These are phyloP conservation scores for Lolium multiflorum DNA, from an alignment of 176 grass and related monocot genomes.

Conservation along the genomic window DNA sequence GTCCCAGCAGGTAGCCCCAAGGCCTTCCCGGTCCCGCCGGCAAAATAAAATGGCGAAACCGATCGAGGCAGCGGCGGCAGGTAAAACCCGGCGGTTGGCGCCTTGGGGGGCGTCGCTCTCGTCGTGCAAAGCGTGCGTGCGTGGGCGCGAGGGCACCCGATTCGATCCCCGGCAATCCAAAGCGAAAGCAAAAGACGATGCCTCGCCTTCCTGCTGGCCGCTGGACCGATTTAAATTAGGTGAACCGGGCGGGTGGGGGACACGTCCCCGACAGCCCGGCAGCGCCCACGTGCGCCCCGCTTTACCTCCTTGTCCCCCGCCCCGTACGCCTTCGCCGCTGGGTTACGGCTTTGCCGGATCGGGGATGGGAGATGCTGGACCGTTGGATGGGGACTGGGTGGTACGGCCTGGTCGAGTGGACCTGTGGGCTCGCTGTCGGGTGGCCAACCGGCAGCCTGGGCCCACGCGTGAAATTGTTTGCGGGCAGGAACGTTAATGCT, in stretches of 20 bases:
- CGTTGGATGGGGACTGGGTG: slow-evolving; percentile 7
- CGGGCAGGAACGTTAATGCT: slow-evolving; percentile 26
- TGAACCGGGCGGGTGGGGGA: not conserved
- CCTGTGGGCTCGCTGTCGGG: not conserved
- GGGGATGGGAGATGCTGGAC: not conserved
- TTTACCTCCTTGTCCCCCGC: slow-evolving; percentile 24
- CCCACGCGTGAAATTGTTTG: slow-evolving; percentile 6
- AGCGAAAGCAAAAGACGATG: slow-evolving; percentile 9
- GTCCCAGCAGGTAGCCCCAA: no score
- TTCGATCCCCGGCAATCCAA: slow-evolving; percentile 13
- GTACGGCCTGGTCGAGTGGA: not conserved
- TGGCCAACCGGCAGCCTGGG: slow-evolving; percentile 41
- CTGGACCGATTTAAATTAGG: not conserved
- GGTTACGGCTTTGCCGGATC: not conserved
- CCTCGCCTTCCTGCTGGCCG: no score
- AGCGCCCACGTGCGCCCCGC: slow-evolving; percentile 27
- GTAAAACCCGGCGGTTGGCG: not conserved
- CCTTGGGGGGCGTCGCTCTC: slow-evolving; percentile 33
- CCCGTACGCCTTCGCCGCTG: not conserved
- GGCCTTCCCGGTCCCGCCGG: not conserved
- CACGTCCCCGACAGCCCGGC: slow-evolving; percentile 49
- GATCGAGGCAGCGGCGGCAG: no score
- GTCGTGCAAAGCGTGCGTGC: slow-evolving; percentile 44
- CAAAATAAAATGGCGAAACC: not conserved
- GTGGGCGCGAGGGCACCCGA: slow-evolving; percentile 27